Evolutionary conservation across 2,329 filamentous ascomycete species (phyloP).

Genomic region (Lachnellula hyalina): DNA sequence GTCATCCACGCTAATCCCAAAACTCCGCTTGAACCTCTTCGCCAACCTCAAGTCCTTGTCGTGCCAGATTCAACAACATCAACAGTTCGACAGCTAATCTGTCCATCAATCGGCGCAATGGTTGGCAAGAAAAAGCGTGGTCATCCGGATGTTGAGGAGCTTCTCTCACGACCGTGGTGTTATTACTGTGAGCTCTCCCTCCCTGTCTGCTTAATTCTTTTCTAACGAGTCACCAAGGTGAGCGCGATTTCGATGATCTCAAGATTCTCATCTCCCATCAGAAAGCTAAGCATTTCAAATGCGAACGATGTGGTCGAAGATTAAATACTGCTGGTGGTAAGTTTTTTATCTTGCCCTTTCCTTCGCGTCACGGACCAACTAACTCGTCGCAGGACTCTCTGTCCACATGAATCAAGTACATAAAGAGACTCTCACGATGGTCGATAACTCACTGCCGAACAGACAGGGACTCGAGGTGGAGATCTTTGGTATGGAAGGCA

Average conservation of each 20-base stretch:
- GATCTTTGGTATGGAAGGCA: constrained; percentile 98
- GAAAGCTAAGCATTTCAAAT: constrained; percentile 99
- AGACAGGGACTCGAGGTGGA: constrained; percentile 83
- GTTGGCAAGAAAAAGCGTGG: constrained; percentile 92
- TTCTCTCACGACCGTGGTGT: constrained; percentile 86
- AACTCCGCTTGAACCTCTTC: background rate
- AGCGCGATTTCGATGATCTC: constrained; percentile 95
- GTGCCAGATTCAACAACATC: constrained; percentile 1
- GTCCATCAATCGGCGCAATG: constrained; percentile 26
- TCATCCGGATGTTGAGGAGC: constrained; percentile 80
- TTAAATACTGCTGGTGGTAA: constrained; percentile 91
- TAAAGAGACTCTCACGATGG: constrained; percentile 80
- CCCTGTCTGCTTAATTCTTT: constrained; percentile 1
- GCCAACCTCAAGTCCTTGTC: background rate
- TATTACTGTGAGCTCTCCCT: constrained; percentile 74
- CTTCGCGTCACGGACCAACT: constrained; percentile 8
- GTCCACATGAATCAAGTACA: constrained; percentile 99
- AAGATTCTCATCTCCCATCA: constrained; percentile 97
- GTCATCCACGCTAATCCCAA: background rate
- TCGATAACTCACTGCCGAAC: constrained; percentile 89
- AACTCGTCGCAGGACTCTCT: constrained; percentile 61
- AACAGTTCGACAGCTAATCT: background rate
- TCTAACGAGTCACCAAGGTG: constrained; percentile 44
- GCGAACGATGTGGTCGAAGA: constrained; percentile 79
- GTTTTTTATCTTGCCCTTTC: constrained; percentile 24